phyloP scores from a whole-genome alignment of 2,329 filamentous ascomycete genomes.

The Beauveria brongniartii region DNA sequence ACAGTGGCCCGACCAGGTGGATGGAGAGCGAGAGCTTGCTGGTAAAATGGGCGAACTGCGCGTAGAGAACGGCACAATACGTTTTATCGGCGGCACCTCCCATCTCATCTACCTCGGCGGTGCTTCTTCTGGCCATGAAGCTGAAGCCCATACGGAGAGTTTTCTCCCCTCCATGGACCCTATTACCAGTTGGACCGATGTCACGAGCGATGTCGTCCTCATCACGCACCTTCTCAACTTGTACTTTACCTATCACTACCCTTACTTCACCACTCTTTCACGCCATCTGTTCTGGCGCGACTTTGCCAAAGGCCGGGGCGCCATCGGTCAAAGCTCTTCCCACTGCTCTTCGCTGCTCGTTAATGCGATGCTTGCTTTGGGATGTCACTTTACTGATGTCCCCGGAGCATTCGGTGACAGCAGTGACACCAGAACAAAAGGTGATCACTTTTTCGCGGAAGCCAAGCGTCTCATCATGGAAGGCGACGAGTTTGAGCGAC shows the following conservation, averaged over 20 bases:
- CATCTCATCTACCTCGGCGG: slow-evolving; percentile 76
- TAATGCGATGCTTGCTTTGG: slow-evolving; percentile 87
- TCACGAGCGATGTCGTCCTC: slow-evolving; percentile 70
- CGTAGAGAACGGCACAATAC: slow-evolving; percentile 76
- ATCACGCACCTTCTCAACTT: slow-evolving; percentile 86
- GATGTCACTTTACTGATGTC: slow-evolving; percentile 83
- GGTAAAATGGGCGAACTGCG: slow-evolving; percentile 90
- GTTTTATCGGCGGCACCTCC: slow-evolving; percentile 90
- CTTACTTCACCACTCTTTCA: slow-evolving; percentile 87
- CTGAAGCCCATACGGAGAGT: slow-evolving; percentile 37
- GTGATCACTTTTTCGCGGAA: slow-evolving; percentile 93
- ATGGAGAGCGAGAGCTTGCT: slow-evolving; percentile 71
- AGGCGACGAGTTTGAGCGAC: slow-evolving; percentile 87
- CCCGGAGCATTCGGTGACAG: slow-evolving; percentile 62
- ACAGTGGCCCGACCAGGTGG: slow-evolving; percentile 33
- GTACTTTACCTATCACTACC: slow-evolving; percentile 98
- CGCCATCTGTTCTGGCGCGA: slow-evolving; percentile 82
- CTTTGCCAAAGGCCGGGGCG: slow-evolving; percentile 63
- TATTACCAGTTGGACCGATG: slow-evolving; percentile 77
- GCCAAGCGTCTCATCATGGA: slow-evolving; percentile 84
- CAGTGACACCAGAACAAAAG: slow-evolving; percentile 75
- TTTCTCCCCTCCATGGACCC: slow-evolving; percentile 54
- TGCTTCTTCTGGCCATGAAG: slow-evolving; percentile 29
- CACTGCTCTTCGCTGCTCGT: slow-evolving; percentile 88
- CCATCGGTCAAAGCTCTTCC: slow-evolving; percentile 46